Percentiles rank a stretch among this genome's conserved stretches.
Evolutionary conservation across 495 filamentous ascomycete genomes (phyloP).

Genomic region (Delitschia confertaspora): DNA sequence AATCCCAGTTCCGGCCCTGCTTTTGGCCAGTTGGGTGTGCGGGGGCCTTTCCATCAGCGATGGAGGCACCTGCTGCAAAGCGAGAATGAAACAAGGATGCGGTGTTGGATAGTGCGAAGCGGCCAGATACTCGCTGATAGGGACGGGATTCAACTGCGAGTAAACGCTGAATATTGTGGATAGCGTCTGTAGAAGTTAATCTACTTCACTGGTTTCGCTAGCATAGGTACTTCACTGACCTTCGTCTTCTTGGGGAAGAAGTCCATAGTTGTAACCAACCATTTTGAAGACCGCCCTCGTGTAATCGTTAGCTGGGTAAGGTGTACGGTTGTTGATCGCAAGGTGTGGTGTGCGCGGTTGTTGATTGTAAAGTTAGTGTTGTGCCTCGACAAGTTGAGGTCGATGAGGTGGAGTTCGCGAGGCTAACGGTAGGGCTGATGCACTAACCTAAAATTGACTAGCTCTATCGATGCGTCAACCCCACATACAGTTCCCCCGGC

Average conservation of each 20-base stretch:
- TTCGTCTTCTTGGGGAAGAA: slow-evolving; percentile 21
- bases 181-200: slow-evolving; percentile 48
- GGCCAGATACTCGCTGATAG: slow-evolving; percentile 81
- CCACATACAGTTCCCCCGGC: too few relatives aligned
- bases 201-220: not conserved
- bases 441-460: too few relatives aligned
- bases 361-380: too few relatives aligned
- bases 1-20: too few relatives aligned
- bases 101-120: slow-evolving; percentile 54
- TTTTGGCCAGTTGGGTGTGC: slow-evolving; percentile 39
- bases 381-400: too few relatives aligned
- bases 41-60: slow-evolving; percentile 37
- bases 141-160: slow-evolving; percentile 87
- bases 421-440: too few relatives aligned
- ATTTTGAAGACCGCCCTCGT: too few relatives aligned
- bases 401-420: too few relatives aligned
- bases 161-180: slow-evolving; percentile 76
- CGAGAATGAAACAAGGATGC: slow-evolving; percentile 49
- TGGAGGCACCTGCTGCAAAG: slow-evolving; percentile 59
- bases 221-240: slow-evolving; percentile 14
- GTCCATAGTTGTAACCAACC: slow-evolving; percentile 1
- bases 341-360: too few relatives aligned
- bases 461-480: too few relatives aligned
- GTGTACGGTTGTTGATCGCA: too few relatives aligned
- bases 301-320: too few relatives aligned